Evolutionary conservation across 78 protist genomes (phyloP), one percentile per base, ranked within the genome.

Genomic region (Chrysochromulina parva): DNA sequence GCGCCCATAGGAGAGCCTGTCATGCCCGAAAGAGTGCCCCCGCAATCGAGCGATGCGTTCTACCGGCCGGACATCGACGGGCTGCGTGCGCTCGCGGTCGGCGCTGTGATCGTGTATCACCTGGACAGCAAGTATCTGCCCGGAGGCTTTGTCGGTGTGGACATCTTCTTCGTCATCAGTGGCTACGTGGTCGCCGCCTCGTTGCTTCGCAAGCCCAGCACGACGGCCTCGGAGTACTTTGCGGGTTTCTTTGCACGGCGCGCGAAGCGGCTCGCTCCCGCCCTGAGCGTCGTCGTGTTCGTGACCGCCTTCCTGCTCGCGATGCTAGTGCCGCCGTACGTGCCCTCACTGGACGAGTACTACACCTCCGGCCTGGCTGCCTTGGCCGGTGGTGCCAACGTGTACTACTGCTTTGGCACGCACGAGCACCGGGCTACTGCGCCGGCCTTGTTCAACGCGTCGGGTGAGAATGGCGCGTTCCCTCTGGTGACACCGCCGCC

Each of bases 91-190:
- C 28, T 74, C 28, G 82, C 82, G 28, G 82, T 48, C n/a, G 4
- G 3, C 82, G 50, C 82, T 13, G 82, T 74, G 57, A 7, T 74
- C 57, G 28, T 38, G 24, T 74, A 17, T 55, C 82, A 74, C 82
- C 1, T 48, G 26, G 82, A 38, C 3, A 22, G 3, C 53, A 3
- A 53, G 26, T 10, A 2, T 13, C 82, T 74, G 24, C 82, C 82
- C 28, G 82, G 82, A 3, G 82, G 82, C 3, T 74, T 74, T 14
- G 55, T 5, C 4, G 82, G 82, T 7, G 82, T 74, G 28, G 82
- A 74, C 55, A 16, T 74, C 82, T 74, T 74, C 57, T 74, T 74
- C 17, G 82, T 74, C 82, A 74, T 74, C 82, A 48, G 57, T 2
- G 82, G 82, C 20, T 74, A 17, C 55, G 82, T 74, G 14, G 82